Base-by-base conservation (phyloP, 345 rosid species). In the Nephelium lappaceum region DNA sequence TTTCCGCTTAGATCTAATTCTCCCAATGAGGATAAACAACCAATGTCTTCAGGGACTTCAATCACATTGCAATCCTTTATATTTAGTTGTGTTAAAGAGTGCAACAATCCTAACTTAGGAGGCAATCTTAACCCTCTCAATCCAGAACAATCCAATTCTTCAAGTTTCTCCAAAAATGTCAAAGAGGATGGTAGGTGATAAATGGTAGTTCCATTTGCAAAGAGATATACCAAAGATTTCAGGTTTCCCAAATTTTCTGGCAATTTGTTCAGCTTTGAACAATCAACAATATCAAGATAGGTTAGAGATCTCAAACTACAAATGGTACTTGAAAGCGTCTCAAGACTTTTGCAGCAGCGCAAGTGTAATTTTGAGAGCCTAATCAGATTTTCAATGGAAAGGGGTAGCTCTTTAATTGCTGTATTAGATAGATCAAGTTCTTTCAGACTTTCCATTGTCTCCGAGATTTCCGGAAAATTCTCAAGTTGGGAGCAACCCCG, bases 381-480 rank as follows among this genome's bases (percentile, higher is more conserved):
- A 12, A 1, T 15, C n/a, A 65, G 8, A 16, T 16, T 2, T 31
- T 14, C 39, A 64, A 64, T 31, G 1, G 38, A 64, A 5, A 18
- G 3, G 5, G 69, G 86, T 45, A 86, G 77, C 51, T 77, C 68
- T 67, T 78, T 51, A 68, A 86, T 80, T 12, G 75, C 74, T 6
- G 87, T 82, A 19, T 72, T 81, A 73, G 67, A 79, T 60, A 84
- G 80, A 77, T 43, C 45, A 43, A 69, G 5, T 4, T n/a, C 8
- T 11, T 21, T 18, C 27, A 84, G 23, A 67, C 76, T 66, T 19
- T 81, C 27, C 71, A 86, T 82, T 58, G 66, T 81, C 27, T 75
- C 9, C 0, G 75, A 12, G 11, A 39, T 23, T 4, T 67, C 71
- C 2, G 25, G 25, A 4, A 67, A 41, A 2, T 25, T 39, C 16